These are phyloP conservation scores for Epichloe bromicola DNA, from an alignment of 2,329 filamentous ascomycete species.

Conservation along the genomic window DNA sequence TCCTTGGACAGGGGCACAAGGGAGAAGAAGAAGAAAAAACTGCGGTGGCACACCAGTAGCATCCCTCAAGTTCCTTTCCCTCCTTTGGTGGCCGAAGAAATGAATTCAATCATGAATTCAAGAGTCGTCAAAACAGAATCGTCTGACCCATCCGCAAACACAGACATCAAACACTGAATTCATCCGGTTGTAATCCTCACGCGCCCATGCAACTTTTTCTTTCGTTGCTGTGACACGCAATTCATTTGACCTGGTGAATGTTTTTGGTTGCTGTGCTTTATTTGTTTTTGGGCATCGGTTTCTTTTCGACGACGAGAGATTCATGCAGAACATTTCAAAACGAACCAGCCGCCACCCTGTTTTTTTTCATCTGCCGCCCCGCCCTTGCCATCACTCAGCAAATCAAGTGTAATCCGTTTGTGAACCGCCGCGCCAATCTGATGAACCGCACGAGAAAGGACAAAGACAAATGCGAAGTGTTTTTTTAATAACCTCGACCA, in stretches of 20 bases:
- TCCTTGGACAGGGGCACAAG: conserved; percentile 1
- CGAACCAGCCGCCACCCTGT: conserved; percentile 17
- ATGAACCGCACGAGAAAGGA: conserved; percentile 37
- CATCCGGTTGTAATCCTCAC: conserved; percentile 1
- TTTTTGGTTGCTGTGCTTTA: conserved; percentile 19
- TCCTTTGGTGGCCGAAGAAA: neutral
- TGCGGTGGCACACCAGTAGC: neutral
- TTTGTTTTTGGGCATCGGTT: conserved; percentile 17
- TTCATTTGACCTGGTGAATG: neutral
- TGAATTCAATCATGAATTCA: neutral
- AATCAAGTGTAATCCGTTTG: conserved; percentile 35
- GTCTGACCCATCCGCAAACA: neutral
- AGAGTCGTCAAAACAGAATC: neutral
- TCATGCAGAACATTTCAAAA: conserved; percentile 23
- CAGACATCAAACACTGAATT: neutral
- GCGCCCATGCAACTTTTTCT: neutral
- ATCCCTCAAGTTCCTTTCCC: conserved; percentile 1
- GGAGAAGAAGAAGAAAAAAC: neutral
- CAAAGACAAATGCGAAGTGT: conserved; percentile 26
- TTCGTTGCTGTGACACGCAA: neutral
- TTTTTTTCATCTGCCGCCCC: conserved; percentile 17
- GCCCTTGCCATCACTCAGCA: conserved; percentile 32
- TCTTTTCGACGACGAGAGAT: conserved; percentile 18
- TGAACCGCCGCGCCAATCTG: conserved; percentile 42
- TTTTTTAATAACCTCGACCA: conserved; percentile 14